phyloP scores from a whole-genome alignment of 148 eudicot genomes.

The Oxyria digyna region DNA sequence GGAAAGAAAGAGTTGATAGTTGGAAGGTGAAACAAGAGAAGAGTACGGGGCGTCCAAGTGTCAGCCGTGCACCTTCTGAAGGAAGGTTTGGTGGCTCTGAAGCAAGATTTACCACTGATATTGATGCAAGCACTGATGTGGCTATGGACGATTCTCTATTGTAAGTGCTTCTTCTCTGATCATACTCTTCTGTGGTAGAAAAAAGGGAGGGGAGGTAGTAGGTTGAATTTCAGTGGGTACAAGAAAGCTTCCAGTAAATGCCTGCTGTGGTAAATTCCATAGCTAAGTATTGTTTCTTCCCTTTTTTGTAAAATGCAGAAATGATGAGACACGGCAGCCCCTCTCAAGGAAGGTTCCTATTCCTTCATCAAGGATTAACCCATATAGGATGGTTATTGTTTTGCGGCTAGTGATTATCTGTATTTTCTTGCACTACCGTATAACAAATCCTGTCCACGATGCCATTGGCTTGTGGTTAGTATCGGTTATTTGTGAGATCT shows the following conservation, averaged over 20 bases:
- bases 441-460: constrained; percentile 76
- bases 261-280: not conserved
- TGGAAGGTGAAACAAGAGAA: constrained; percentile 40
- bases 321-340: constrained; percentile 91
- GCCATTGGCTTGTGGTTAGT: constrained; percentile 34
- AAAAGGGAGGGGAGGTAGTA: not conserved
- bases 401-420: constrained; percentile 72
- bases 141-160: constrained; percentile 29
- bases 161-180: constrained; percentile 24
- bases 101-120: constrained; percentile 24
- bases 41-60: constrained; percentile 29
- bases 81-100: constrained; percentile 20
- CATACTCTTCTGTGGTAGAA: not conserved
- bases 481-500: constrained; percentile 36
- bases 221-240: not conserved
- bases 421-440: constrained; percentile 81
- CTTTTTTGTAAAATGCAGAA: constrained; percentile 32
- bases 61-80: constrained; percentile 43
- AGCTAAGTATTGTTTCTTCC: not conserved
- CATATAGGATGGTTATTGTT: constrained; percentile 87
- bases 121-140: constrained; percentile 38
- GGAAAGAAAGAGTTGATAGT: constrained; percentile 42
- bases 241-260: not conserved
- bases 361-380: constrained; percentile 82
- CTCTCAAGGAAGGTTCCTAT: constrained; percentile 89